phyloP scores from a whole-genome alignment of 2,329 filamentous ascomycete genomes.

The Fusarium camptoceras region DNA sequence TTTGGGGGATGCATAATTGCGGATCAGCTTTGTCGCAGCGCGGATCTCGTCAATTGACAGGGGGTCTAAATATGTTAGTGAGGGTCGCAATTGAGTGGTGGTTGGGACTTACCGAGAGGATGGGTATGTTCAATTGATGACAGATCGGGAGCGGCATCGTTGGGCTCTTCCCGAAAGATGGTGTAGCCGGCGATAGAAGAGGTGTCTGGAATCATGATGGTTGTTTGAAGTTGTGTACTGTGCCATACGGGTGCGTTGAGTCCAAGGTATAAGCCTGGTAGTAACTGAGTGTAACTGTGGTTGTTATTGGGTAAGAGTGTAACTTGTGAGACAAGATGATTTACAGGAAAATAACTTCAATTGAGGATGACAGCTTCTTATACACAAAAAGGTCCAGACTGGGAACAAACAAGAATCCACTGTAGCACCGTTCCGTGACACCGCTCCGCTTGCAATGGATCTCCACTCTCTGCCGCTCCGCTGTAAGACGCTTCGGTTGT shows the following conservation, averaged over 20 bases:
- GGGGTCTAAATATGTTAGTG: slow-evolving; percentile 59
- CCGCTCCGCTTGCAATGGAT: slow-evolving; percentile 26
- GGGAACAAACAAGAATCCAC: slow-evolving; percentile 2
- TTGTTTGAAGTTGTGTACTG: slow-evolving; percentile 43
- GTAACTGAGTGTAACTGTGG: background rate
- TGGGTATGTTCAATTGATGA: slow-evolving; percentile 50
- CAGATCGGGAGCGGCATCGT: slow-evolving; percentile 52
- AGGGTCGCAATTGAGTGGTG: background rate
- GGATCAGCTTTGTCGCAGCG: slow-evolving; percentile 61
- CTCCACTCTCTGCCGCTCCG: slow-evolving; percentile 25
- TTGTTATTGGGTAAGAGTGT: background rate
- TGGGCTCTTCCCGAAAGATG: slow-evolving; percentile 58
- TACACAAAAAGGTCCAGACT: slow-evolving; percentile 12
- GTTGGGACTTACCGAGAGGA: slow-evolving; percentile 51
- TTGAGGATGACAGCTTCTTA: slow-evolving; percentile 42
- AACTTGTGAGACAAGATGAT: background rate
- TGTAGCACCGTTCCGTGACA: slow-evolving; percentile 28
- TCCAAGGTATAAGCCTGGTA: background rate
- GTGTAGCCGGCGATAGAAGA: slow-evolving; percentile 59
- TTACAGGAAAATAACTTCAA: background rate
- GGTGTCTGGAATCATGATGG: slow-evolving; percentile 59
- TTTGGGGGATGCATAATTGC: slow-evolving; percentile 51
- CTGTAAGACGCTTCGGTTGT: slow-evolving; percentile 1
- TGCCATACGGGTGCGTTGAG: slow-evolving; percentile 44
- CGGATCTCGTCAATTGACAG: slow-evolving; percentile 67